Conservation (phyloP, 306 rosid species). For the Gillenia trifoliata region DNA sequence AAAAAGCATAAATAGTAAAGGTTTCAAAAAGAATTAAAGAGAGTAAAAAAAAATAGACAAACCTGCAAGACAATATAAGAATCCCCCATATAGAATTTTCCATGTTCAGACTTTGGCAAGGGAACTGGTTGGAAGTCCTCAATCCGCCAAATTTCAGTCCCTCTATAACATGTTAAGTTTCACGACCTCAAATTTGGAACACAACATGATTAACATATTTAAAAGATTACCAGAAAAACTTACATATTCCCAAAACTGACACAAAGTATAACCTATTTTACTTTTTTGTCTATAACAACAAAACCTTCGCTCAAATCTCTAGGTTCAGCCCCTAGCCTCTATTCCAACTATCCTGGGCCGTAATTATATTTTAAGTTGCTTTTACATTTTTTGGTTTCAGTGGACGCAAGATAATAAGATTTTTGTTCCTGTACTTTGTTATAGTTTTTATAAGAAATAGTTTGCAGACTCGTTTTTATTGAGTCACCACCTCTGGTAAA, state of each 20-base stretch:
- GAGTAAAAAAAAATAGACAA: constrained; percentile 10
- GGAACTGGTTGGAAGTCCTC: constrained; percentile 95
- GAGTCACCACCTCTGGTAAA: constrained; percentile 21
- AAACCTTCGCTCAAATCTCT: background rate
- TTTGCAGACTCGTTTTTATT: constrained; percentile 16
- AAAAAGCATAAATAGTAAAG: background rate
- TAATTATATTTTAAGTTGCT: background rate
- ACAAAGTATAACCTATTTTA: background rate
- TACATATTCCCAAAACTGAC: constrained; percentile 21
- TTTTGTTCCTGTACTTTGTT: background rate
- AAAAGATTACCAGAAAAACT: background rate
- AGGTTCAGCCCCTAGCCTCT: background rate
- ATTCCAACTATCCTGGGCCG: background rate
- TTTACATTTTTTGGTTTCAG: background rate
- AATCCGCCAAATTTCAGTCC: constrained; percentile 97
- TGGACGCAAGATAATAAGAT: background rate
- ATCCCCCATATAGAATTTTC: constrained; percentile 95
- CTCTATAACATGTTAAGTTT: constrained; percentile 76
- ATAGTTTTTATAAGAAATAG: background rate
- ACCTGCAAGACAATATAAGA: constrained; percentile 91
- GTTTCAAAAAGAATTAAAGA: background rate
- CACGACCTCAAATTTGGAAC: constrained; percentile 26
- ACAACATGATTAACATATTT: constrained; percentile 5
- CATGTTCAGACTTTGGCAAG: constrained; percentile 86
- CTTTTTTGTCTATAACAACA: background rate